phyloP scores from a whole-genome alignment of 1,284 basidiomycete genomes.

The Cystobasidiaceae sp. region DNA sequence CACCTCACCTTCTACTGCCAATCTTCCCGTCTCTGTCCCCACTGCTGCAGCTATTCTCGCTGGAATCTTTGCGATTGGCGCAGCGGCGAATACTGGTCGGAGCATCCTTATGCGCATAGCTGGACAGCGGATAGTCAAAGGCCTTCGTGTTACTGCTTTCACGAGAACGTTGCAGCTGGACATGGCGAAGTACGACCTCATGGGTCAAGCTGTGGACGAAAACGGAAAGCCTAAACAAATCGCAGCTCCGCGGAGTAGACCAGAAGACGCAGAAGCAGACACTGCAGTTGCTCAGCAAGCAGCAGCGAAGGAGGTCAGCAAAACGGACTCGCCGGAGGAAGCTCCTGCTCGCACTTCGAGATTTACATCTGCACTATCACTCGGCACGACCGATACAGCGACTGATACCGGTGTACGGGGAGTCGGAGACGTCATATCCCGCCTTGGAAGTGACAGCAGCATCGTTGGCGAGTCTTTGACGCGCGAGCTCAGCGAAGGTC shows the following conservation, averaged over 20 bases:
- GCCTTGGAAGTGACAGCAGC: conserved; percentile 84
- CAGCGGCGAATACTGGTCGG: conserved; percentile 77
- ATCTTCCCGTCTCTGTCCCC: conserved; percentile 60
- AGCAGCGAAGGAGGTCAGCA: not conserved
- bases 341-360: not conserved
- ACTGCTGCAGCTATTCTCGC: conserved; percentile 73
- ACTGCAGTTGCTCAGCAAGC: not conserved
- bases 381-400: conserved; percentile 1
- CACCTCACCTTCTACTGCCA: conserved; percentile 30
- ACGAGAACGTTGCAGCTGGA: conserved; percentile 50
- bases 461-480: conserved; percentile 93
- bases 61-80: conserved; percentile 78
- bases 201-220: conserved; percentile 7
- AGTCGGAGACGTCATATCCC: conserved; percentile 87
- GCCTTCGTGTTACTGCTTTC: conserved; percentile 78
- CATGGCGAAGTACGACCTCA: conserved; percentile 26
- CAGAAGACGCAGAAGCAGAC: not conserved
- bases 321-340: not conserved
- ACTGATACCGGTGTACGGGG: conserved; percentile 64
- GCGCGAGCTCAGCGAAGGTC: conserved; percentile 83
- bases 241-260: not conserved
- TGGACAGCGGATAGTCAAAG: conserved; percentile 86
- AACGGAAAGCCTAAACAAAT: conserved; percentile 13
- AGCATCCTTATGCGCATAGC: conserved; percentile 79
- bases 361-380: conserved; percentile 1